phyloP scores from a whole-genome alignment of 2,329 filamentous ascomycete species.

The Bipolaris cookei region DNA sequence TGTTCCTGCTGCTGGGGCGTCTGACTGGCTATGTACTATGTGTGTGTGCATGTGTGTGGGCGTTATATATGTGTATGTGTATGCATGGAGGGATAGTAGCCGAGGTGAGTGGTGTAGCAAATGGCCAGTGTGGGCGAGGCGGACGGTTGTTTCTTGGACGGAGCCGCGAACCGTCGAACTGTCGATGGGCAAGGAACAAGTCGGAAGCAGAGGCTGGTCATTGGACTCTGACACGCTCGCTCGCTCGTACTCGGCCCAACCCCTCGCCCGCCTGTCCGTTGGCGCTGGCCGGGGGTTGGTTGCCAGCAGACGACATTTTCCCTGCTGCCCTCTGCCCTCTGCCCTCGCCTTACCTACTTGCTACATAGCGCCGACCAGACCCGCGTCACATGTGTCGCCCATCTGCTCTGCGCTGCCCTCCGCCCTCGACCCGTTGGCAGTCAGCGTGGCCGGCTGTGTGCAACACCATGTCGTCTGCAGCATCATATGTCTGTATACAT shows the following conservation, averaged over 20 bases:
- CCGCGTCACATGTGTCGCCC: not conserved
- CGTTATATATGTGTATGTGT: not conserved
- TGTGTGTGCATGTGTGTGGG: not conserved
- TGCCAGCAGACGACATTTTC: not conserved
- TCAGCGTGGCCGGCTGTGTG: not conserved
- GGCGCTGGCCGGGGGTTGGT: not conserved
- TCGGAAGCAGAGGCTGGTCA: slow-evolving; percentile 40
- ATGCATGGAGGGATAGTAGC: slow-evolving; percentile 8
- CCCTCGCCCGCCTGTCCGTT: not conserved
- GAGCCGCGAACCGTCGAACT: slow-evolving; percentile 21
- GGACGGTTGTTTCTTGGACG: slow-evolving; percentile 14
- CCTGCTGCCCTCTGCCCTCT: not conserved
- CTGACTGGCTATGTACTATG: not conserved
- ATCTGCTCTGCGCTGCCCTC: not conserved
- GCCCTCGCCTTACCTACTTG: not conserved
- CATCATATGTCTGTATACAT: not conserved
- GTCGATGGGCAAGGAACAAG: slow-evolving; percentile 26
- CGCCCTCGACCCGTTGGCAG: not conserved
- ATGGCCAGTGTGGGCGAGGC: slow-evolving; percentile 16
- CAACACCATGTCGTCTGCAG: not conserved
- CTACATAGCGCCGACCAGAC: too few relatives aligned
- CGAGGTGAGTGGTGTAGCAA: slow-evolving; percentile 19
- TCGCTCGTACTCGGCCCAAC: not conserved
- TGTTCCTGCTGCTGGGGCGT: too few relatives aligned
- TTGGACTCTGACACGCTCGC: slow-evolving; percentile 1